Conservation (phyloP, 176 grass and related monocot genomes). For the Secale cereale region DNA sequence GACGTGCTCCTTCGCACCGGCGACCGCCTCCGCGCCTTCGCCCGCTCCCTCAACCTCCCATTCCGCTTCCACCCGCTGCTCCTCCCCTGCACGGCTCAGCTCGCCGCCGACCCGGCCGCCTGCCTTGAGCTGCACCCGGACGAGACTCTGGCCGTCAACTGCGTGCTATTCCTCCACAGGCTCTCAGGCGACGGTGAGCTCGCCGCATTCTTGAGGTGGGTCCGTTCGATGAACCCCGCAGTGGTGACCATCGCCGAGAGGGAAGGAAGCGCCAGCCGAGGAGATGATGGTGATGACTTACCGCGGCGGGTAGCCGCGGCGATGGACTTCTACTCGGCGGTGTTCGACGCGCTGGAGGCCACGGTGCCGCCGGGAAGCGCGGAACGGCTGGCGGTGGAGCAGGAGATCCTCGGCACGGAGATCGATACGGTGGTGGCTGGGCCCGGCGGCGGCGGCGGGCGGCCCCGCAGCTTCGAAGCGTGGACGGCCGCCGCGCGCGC, state of each 20-base stretch:
- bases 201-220: conserved; percentile 41
- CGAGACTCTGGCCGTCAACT: conserved; percentile 79
- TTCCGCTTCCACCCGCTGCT: conserved; percentile 84
- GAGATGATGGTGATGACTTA: not conserved
- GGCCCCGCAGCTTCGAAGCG: conserved; percentile 35
- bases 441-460: not conserved
- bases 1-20: conserved; percentile 76
- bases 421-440: conserved; percentile 48
- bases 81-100: conserved; percentile 32
- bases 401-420: conserved; percentile 56
- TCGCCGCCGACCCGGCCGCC: not conserved
- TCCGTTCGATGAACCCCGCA: conserved; percentile 55
- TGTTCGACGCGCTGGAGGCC: conserved; percentile 88
- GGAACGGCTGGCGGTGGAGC: conserved; percentile 67
- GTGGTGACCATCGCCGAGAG: conserved; percentile 82
- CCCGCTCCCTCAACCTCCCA: conserved; percentile 58
- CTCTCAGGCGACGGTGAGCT: conserved; percentile 30
- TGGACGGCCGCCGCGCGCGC: conserved; percentile 46
- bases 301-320: conserved; percentile 37
- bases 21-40: conserved; percentile 80
- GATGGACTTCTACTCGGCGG: conserved; percentile 70
- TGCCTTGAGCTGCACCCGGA: conserved; percentile 44
- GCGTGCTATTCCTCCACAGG: conserved; percentile 63
- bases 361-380: conserved; percentile 69
- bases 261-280: conserved; percentile 20